These are phyloP conservation scores for Entrophospora sp. DNA, from an alignment of 192 early-diverging fungal species.

Conservation along the genomic window DNA sequence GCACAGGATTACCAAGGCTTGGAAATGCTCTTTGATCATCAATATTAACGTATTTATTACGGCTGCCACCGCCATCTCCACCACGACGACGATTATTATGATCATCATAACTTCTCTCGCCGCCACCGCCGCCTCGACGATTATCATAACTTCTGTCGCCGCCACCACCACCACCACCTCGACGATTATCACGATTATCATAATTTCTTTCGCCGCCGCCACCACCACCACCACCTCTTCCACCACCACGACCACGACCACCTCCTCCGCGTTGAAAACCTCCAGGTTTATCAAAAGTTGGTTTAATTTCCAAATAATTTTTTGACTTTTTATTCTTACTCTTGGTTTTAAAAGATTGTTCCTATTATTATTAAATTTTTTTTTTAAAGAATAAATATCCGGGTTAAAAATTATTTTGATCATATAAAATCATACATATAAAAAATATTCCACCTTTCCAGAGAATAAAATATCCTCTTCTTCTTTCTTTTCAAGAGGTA, in stretches of 20 bases:
- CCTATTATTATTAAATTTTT: neutral
- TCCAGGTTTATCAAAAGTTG: constrained; percentile 67
- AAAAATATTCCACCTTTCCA: constrained; percentile 47
- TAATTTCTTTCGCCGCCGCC: neutral
- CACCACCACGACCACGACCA: constrained; percentile 37
- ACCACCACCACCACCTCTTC: neutral
- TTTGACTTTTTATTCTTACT: constrained; percentile 54
- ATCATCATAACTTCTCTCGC: constrained; percentile 33
- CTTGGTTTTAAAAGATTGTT: constrained; percentile 26
- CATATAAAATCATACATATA: constrained; percentile 14
- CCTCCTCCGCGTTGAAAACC: constrained; percentile 45
- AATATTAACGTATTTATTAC: constrained; percentile 48
- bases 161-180: constrained; percentile 20
- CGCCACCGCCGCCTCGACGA: constrained; percentile 34
- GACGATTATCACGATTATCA: neutral
- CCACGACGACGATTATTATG: constrained; percentile 34
- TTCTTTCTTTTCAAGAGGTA: constrained; percentile 61
- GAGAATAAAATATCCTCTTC: constrained; percentile 64
- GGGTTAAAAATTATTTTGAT: constrained; percentile 5
- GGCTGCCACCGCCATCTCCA: constrained; percentile 39
- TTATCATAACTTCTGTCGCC: neutral
- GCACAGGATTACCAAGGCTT: constrained; percentile 53
- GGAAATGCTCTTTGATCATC: constrained; percentile 69
- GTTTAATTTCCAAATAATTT: constrained; percentile 76
- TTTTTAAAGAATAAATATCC: no score